Percentiles rank a stretch among this genome's conserved stretches.
These are phyloP conservation scores for Solanum pennellii DNA, from an alignment of 257 asterid species.

Conservation along the genomic window DNA sequence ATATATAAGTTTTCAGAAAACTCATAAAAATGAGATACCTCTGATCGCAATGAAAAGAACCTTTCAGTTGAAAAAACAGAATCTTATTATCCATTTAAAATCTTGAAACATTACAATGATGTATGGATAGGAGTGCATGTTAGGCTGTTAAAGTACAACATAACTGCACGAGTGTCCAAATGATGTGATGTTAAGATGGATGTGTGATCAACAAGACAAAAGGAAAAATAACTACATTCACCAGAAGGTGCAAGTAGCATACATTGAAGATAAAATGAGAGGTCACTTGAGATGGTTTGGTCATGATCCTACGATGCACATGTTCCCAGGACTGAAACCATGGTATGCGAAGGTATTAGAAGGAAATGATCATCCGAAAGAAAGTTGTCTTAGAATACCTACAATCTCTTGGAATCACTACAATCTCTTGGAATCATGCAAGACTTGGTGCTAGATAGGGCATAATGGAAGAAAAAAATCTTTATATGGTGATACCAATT, in stretches of 20 bases:
- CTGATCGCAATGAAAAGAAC: neutral
- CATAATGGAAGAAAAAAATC: neutral
- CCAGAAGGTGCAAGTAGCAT: neutral
- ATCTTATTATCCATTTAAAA: neutral
- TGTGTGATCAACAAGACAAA: neutral
- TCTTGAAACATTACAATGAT: neutral
- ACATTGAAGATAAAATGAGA: neutral
- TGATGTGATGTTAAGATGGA: neutral
- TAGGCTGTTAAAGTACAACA: neutral
- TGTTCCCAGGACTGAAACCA: neutral
- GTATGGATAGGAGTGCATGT: neutral
- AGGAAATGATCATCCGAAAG: neutral
- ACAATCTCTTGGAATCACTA: neutral
- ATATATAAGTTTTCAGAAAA: neutral
- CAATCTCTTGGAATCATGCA: neutral
- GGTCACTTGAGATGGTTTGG: neutral
- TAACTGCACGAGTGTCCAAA: neutral
- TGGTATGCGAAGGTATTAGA: neutral
- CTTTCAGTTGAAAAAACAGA: neutral
- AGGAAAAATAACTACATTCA: neutral
- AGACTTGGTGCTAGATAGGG: neutral
- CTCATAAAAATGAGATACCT: neutral
- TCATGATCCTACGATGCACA: neutral
- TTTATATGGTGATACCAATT: neutral
- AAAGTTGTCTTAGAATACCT: neutral